Percentiles rank a stretch among this genome's conserved stretches.
Conservation (phyloP, 192 early-diverging fungal genomes). For the Paraglomus brasilianum region DNA sequence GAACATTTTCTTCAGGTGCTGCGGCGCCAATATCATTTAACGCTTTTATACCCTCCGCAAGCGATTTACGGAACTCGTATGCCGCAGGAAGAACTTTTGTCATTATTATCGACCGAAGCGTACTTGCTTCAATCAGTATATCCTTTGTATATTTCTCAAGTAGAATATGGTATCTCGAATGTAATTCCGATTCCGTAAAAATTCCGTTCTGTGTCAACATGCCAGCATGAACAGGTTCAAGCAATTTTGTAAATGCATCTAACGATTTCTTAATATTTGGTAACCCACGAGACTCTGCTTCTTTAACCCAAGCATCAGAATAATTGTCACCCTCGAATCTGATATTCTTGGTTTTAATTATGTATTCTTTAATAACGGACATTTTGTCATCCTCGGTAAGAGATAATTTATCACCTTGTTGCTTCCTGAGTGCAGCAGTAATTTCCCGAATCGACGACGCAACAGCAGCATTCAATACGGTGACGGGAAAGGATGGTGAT, state of each 20-base stretch:
- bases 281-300: slow-evolving; percentile 92
- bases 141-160: slow-evolving; percentile 98
- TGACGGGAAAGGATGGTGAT: slow-evolving; percentile 94
- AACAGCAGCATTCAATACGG: slow-evolving; percentile 90
- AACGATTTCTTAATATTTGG: slow-evolving; percentile 93
- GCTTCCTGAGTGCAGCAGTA: slow-evolving; percentile 67
- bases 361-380: slow-evolving; percentile 82
- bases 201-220: slow-evolving; percentile 83
- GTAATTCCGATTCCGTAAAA: slow-evolving; percentile 83
- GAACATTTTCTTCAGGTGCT: slow-evolving; percentile 68
- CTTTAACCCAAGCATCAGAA: slow-evolving; percentile 88
- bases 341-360: slow-evolving; percentile 75
- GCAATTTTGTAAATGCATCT: slow-evolving; percentile 84
- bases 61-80: slow-evolving; percentile 82
- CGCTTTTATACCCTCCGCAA: slow-evolving; percentile 79
- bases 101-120: slow-evolving; percentile 76
- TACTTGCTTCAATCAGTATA: slow-evolving; percentile 88
- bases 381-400: slow-evolving; percentile 87
- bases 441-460: slow-evolving; percentile 78
- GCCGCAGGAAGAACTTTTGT: slow-evolving; percentile 88
- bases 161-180: slow-evolving; percentile 93
- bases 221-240: slow-evolving; percentile 63
- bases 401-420: slow-evolving; percentile 79
- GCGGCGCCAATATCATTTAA: slow-evolving; percentile 61
- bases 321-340: slow-evolving; percentile 99